Percentiles rank a stretch among this genome's conserved stretches.
Conservation (phyloP, 2,329 filamentous ascomycete species). For the Anthostomella pinea region DNA sequence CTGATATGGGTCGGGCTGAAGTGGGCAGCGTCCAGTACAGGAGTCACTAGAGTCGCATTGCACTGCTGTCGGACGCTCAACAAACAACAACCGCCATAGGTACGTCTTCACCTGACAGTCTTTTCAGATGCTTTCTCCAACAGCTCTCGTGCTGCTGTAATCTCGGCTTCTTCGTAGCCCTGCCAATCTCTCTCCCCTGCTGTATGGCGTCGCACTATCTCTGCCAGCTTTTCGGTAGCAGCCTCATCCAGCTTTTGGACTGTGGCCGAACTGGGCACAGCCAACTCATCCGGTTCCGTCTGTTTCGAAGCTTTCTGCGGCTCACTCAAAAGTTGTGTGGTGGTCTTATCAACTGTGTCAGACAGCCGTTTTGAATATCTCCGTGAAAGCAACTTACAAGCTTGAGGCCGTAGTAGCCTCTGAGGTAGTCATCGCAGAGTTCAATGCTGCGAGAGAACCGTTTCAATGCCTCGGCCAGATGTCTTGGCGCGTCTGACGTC, state of each 20-base stretch:
- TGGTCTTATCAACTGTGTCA: conserved; percentile 40
- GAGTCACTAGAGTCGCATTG: background rate
- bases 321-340: conserved; percentile 48
- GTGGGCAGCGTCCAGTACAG: conserved; percentile 7
- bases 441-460: conserved; percentile 90
- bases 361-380: conserved; percentile 1
- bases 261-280: conserved; percentile 54
- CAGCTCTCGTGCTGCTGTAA: conserved; percentile 68
- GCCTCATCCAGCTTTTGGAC: conserved; percentile 67
- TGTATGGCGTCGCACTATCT: conserved; percentile 67
- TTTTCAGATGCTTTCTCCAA: conserved; percentile 51
- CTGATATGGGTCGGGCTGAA: conserved; percentile 15
- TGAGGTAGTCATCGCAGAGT: conserved; percentile 86
- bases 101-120: conserved; percentile 41
- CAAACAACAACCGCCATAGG: conserved; percentile 17
- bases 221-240: conserved; percentile 71
- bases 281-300: conserved; percentile 47
- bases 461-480: conserved; percentile 71
- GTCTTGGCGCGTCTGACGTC: conserved; percentile 44
- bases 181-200: conserved; percentile 64
- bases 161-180: conserved; percentile 69
- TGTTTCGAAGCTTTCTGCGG: conserved; percentile 43
- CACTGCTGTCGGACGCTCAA: background rate
- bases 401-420: conserved; percentile 90
- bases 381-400: conserved; percentile 49